phyloP scores from a whole-genome alignment of 164 flowering plant species.

The Vitis amurensis region DNA sequence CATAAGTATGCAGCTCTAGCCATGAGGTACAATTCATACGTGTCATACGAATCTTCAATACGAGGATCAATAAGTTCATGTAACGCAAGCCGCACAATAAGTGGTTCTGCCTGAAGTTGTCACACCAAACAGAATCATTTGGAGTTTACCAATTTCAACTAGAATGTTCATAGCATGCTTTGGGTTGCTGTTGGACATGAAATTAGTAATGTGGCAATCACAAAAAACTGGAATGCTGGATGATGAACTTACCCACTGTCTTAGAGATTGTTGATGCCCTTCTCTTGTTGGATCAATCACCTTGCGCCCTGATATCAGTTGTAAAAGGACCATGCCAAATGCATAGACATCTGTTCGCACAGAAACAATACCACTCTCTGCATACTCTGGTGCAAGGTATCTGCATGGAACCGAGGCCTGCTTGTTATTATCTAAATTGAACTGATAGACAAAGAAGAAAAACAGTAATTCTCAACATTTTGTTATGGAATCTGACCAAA shows the following conservation, averaged over 20 bases:
- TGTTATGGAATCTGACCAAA: neutral
- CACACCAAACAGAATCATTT: neutral
- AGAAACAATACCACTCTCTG: slow-evolving; percentile 59
- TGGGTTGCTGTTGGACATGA: too few species aligned
- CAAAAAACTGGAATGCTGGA: neutral
- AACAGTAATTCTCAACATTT: neutral
- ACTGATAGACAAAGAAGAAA: neutral
- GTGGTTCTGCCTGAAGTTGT: slow-evolving; percentile 46
- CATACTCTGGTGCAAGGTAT: slow-evolving; percentile 74
- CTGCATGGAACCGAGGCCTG: slow-evolving; percentile 23
- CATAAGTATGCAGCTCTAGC: slow-evolving; percentile 59
- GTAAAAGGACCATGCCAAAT: slow-evolving; percentile 56
- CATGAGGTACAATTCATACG: slow-evolving; percentile 55
- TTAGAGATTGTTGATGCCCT: slow-evolving; percentile 30
- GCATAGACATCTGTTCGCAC: slow-evolving; percentile 64
- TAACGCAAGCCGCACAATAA: slow-evolving; percentile 51
- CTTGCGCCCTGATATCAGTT: slow-evolving; percentile 61
- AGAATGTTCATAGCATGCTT: too few species aligned
- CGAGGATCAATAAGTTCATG: slow-evolving; percentile 63
- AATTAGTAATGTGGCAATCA: neutral
- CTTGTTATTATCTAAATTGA: neutral
- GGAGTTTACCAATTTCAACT: too few species aligned
- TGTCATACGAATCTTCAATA: slow-evolving; percentile 50
- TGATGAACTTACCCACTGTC: slow-evolving; percentile 50
- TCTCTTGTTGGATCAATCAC: slow-evolving; percentile 23